Base-by-base conservation (phyloP, 371 early-diverging fungal genomes). In the Rhizopus delemar region DNA sequence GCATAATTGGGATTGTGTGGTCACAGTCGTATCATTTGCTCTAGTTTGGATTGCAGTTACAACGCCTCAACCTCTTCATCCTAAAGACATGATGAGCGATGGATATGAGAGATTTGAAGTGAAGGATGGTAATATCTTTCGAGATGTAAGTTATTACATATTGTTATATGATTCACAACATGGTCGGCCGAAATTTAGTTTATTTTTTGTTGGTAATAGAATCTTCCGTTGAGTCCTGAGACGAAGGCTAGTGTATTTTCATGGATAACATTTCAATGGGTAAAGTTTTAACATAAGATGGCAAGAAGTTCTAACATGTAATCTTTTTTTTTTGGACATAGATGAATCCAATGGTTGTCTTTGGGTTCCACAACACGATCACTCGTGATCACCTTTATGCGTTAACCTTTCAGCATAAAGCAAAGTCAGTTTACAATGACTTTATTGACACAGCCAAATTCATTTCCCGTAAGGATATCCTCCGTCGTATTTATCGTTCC, bases 221-320 rank as follows among this genome's bases (percentile, higher is more conserved):
- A 60, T 51, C 60, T 57, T 51, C 11, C 32, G 8, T 38, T 73
- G 8, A 72, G 73, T 45, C 74, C 77, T 22, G 77, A 77, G 61
- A 51, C 70, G 0, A 68, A 65, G 5, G 74, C 77, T 11, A 74
- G 73, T 49, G 55, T 72, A 5, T 59, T 74, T 39, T 74, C 73
- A 15, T 74, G 77, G 74, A 45, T 59, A 29, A 29, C 61, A 22
- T 72, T 75, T 46, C 66, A 72, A 66, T 75, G 76, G 75, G 75
- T 75, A 75, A 59, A 22, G 16, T 5, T 4, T 31, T 6, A 32
- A 43, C 6, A 5, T 11, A 0, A 22, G 22, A 8, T 35, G 33
- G 15, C 28, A 41, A 38, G 33, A 35, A 32, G 22, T 22, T 22
- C 22, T 22, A 22, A 22, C 22, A 22, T 22, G 33, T n/a, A 31